Conservation (phyloP, 257 asterid species). For the Cordia subcordata region DNA sequence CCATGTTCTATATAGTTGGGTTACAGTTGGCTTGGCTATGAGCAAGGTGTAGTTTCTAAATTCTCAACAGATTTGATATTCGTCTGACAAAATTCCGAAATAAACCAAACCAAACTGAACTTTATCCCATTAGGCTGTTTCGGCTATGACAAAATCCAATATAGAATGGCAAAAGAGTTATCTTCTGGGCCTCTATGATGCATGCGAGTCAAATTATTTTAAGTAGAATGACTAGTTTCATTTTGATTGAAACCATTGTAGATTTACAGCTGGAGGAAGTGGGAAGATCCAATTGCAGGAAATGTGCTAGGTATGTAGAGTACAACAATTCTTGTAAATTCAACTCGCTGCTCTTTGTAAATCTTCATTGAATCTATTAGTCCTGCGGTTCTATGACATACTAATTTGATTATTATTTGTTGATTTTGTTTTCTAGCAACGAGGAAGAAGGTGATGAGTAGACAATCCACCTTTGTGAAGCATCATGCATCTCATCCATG, state of each 20-base stretch:
- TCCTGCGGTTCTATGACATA: too few species aligned
- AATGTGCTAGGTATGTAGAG: slow-evolving; percentile 42
- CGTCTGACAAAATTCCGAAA: too few species aligned
- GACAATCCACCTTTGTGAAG: slow-evolving; percentile 74
- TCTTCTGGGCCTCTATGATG: too few species aligned
- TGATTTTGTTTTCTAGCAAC: slow-evolving; percentile 21
- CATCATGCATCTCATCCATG: slow-evolving; percentile 98
- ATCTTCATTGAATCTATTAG: too few species aligned
- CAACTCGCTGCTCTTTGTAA: neutral
- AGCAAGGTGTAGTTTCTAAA: slow-evolving; percentile 52
- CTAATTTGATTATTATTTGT: neutral
- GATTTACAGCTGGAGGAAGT: slow-evolving; percentile 97
- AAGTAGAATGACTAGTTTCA: neutral
- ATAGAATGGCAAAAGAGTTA: neutral
- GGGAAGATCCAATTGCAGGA: slow-evolving; percentile 70
- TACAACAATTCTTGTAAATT: neutral
- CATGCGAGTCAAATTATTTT: neutral
- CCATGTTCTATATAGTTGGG: slow-evolving; percentile 72
- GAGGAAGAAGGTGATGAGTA: slow-evolving; percentile 69
- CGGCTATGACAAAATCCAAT: too few species aligned
- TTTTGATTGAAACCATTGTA: slow-evolving; percentile 19
- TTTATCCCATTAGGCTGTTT: too few species aligned
- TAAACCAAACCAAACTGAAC: too few species aligned
- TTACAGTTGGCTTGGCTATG: slow-evolving; percentile 80
- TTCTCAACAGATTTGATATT: neutral